Evolutionary conservation across 768 basidiomycete genomes (phyloP).

Genomic region (Lactarius quietus): DNA sequence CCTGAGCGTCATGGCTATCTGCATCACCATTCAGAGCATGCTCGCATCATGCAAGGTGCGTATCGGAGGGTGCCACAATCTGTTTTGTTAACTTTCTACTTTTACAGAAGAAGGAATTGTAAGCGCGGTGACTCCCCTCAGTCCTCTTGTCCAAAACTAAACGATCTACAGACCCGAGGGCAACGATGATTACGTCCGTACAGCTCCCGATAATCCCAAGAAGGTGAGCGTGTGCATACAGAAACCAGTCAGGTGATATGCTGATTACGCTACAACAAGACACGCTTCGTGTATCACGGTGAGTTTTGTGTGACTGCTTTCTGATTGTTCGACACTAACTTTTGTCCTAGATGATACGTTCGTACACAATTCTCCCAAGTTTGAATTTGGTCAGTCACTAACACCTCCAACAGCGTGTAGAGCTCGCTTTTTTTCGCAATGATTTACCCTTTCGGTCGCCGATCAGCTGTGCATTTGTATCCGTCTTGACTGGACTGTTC

Average conservation of each 20-base stretch:
- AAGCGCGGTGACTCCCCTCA: slow-evolving; percentile 27
- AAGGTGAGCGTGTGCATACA: slow-evolving; percentile 48
- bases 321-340: neutral
- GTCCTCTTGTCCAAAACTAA: slow-evolving; percentile 3
- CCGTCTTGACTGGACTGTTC: slow-evolving; percentile 6
- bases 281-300: slow-evolving; percentile 82
- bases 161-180: slow-evolving; percentile 58
- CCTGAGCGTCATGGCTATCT: slow-evolving; percentile 80
- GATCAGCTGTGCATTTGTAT: slow-evolving; percentile 14
- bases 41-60: slow-evolving; percentile 85
- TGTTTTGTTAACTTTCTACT: neutral
- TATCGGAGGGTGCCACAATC: neutral
- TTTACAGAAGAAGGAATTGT: slow-evolving; percentile 60
- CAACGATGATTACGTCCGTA: slow-evolving; percentile 77
- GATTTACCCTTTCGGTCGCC: neutral
- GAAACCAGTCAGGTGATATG: neutral
- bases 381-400: neutral
- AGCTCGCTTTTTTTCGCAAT: neutral
- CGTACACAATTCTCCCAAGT: slow-evolving; percentile 1
- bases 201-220: slow-evolving; percentile 82
- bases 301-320: slow-evolving; percentile 21
- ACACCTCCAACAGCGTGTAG: slow-evolving; percentile 17
- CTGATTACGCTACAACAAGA: slow-evolving; percentile 42
- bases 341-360: slow-evolving; percentile 26
- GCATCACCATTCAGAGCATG: slow-evolving; percentile 89